phyloP scores from a whole-genome alignment of 495 filamentous ascomycete species.

The Neurospora sp. region DNA sequence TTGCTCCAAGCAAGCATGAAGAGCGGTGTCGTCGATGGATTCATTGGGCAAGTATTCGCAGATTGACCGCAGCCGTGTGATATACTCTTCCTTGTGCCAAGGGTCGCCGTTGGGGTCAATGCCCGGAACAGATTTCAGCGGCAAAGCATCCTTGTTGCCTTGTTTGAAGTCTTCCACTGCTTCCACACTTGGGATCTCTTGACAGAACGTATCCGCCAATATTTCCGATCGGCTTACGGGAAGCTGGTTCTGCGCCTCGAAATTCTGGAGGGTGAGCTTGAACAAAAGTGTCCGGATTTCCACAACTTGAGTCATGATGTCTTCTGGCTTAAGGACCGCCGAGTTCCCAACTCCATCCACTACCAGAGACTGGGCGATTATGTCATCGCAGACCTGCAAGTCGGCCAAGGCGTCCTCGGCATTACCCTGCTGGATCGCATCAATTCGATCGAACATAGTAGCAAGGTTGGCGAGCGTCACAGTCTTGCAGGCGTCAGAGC shows the following conservation, averaged over 20 bases:
- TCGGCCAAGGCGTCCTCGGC: slow-evolving; percentile 1
- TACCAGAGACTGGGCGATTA: slow-evolving; percentile 9
- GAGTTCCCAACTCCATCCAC: not conserved
- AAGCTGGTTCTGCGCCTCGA: not conserved
- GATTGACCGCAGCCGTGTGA: slow-evolving; percentile 1
- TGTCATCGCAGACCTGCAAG: slow-evolving; percentile 8
- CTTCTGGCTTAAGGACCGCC: not conserved
- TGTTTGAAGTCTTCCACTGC: slow-evolving; percentile 2
- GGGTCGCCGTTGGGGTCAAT: not conserved
- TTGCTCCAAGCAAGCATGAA: not conserved
- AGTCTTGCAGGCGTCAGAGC: not conserved
- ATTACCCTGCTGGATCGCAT: not conserved
- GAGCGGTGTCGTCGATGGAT: not conserved
- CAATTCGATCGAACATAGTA: slow-evolving; percentile 10
- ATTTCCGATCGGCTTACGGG: slow-evolving; percentile 3
- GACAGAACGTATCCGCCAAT: slow-evolving; percentile 12
- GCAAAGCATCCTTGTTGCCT: slow-evolving; percentile 5
- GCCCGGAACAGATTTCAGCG: slow-evolving; percentile 3
- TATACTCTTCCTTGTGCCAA: not conserved
- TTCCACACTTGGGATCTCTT: slow-evolving; percentile 3
- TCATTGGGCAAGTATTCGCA: not conserved
- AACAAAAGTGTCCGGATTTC: slow-evolving; percentile 19
- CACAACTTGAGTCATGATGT: slow-evolving; percentile 6
- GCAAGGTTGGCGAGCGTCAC: slow-evolving; percentile 13
- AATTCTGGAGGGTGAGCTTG: slow-evolving; percentile 4